Percentiles rank a stretch among this genome's conserved stretches.
phyloP scores from a whole-genome alignment of 23 red algal genomes.

The Gracilaria gracilis region DNA sequence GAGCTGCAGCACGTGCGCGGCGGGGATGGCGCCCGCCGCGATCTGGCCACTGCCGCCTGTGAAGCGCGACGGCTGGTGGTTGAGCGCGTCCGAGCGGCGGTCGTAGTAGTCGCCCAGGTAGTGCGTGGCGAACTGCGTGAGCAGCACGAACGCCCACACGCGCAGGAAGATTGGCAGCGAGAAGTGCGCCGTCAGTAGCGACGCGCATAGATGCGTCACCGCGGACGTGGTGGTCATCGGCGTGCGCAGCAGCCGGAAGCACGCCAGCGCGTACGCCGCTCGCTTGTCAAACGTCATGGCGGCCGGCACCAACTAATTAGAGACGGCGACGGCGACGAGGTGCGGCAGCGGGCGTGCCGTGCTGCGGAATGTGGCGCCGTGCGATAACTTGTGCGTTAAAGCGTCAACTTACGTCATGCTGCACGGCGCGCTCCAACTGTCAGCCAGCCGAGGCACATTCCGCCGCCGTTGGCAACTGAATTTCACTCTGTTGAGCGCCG shows the following conservation, averaged over 20 bases:
- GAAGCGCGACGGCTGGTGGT: constrained; percentile 36
- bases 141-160: constrained; percentile 57
- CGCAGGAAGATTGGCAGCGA: constrained; percentile 4
- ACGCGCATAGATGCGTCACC: constrained; percentile 57
- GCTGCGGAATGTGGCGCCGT: no score
- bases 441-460: no score
- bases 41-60: constrained; percentile 74
- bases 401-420: no score
- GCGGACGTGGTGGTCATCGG: constrained; percentile 76
- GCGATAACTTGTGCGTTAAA: no score
- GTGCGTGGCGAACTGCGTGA: constrained; percentile 75
- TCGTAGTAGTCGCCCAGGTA: constrained; percentile 73
- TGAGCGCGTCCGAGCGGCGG: constrained; percentile 61
- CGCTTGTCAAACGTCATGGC: background rate
- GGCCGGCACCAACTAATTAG: background rate
- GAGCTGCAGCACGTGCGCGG: background rate
- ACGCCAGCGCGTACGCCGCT: background rate
- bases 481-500: no score
- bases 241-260: constrained; percentile 58
- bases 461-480: no score
- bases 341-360: no score
- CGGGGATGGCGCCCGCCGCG: background rate
- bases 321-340: background rate
- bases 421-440: no score
- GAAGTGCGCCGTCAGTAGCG: constrained; percentile 41